Evolutionary conservation across 768 basidiomycete genomes (phyloP).

Genomic region (Pleurotus eryngii): DNA sequence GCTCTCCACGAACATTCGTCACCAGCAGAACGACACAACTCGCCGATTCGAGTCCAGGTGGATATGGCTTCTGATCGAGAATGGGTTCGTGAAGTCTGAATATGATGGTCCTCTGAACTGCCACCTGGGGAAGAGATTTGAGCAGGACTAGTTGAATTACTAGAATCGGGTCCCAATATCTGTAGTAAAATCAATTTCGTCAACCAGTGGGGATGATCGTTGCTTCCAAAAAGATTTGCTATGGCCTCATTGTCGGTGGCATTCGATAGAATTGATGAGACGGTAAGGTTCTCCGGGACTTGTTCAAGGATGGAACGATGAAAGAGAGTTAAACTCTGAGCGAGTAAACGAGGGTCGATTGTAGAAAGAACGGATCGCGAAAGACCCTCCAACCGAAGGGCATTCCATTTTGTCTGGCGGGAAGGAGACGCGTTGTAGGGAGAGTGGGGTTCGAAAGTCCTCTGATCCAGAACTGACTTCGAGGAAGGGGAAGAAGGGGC

Average conservation of each 20-base stretch:
- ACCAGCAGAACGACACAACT: slow-evolving; percentile 65
- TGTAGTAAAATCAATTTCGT: slow-evolving; percentile 71
- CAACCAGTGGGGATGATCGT: slow-evolving; percentile 76
- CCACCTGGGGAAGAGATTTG: slow-evolving; percentile 21
- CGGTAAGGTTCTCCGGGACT: slow-evolving; percentile 52
- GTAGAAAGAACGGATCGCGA: slow-evolving; percentile 61
- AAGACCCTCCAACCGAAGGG: slow-evolving; percentile 62
- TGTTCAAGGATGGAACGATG: slow-evolving; percentile 52
- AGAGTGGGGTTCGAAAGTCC: slow-evolving; percentile 24
- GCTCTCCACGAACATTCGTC: slow-evolving; percentile 82
- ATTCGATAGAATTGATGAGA: slow-evolving; percentile 35
- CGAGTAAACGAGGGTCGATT: slow-evolving; percentile 60
- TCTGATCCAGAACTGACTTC: slow-evolving; percentile 21
- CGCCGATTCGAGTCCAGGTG: slow-evolving; percentile 71
- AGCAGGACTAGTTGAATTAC: slow-evolving; percentile 12
- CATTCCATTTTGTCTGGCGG: slow-evolving; percentile 40
- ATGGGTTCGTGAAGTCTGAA: slow-evolving; percentile 56
- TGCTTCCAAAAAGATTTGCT: slow-evolving; percentile 58
- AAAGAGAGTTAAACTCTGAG: slow-evolving; percentile 60
- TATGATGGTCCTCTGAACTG: slow-evolving; percentile 28
- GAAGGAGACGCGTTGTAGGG: slow-evolving; percentile 9
- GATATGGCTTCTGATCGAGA: slow-evolving; percentile 71
- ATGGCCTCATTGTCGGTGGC: slow-evolving; percentile 21
- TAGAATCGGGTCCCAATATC: slow-evolving; percentile 59
- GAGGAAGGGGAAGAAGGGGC: slow-evolving; percentile 17